phyloP scores from a whole-genome alignment of 495 filamentous ascomycete genomes.

The Tuber magnatum region DNA sequence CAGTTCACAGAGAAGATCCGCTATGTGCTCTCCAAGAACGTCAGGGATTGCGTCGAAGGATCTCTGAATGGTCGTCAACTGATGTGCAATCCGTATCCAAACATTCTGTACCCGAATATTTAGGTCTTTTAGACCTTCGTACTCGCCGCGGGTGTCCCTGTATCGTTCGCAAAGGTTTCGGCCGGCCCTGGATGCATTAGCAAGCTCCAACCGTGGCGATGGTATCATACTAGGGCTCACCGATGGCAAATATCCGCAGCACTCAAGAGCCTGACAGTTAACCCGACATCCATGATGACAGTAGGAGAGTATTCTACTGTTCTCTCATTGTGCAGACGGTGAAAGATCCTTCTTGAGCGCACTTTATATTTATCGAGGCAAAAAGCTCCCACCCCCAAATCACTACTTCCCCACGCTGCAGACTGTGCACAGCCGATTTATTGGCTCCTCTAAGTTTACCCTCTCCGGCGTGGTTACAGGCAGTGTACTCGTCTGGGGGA shows the following conservation, averaged over 20 bases:
- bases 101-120: slow-evolving; percentile 40
- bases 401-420: no score
- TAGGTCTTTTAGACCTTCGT: slow-evolving; percentile 40
- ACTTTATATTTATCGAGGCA: no score
- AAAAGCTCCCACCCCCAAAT: no score
- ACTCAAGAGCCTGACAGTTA: slow-evolving; percentile 14
- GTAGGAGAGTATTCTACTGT: no score
- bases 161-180: slow-evolving; percentile 20
- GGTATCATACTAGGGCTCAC: slow-evolving; percentile 5
- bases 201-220: not conserved
- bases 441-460: no score
- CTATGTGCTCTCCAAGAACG: slow-evolving; percentile 41
- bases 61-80: slow-evolving; percentile 43
- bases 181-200: slow-evolving; percentile 12
- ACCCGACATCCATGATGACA: not conserved
- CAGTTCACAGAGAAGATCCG: slow-evolving; percentile 41
- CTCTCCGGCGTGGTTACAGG: no score
- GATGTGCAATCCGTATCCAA: slow-evolving; percentile 41
- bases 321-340: no score
- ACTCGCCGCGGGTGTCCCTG: slow-evolving; percentile 27
- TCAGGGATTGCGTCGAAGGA: slow-evolving; percentile 42
- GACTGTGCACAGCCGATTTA: no score
- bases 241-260: slow-evolving; percentile 24
- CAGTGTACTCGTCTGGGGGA: no score
- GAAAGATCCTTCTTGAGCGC: no score